Evolutionary conservation across 176 grass and related monocot species (phyloP).

Genomic region (Oryza glumipatula): DNA sequence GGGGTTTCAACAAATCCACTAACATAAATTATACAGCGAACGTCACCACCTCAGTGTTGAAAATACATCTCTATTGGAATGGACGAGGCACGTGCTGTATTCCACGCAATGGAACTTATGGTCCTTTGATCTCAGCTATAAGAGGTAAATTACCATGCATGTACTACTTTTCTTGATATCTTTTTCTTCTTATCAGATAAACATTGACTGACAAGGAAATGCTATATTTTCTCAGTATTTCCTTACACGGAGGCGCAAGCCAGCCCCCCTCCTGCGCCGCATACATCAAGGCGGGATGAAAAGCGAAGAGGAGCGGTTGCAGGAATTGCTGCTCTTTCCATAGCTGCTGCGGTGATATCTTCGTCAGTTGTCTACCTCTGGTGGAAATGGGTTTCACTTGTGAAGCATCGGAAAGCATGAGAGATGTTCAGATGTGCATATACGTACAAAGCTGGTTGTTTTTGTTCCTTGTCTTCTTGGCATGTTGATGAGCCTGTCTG

Average conservation of each 20-base stretch:
- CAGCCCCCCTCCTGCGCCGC: not conserved
- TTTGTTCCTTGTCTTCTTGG: not conserved
- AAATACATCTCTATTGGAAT: slow-evolving; percentile 64
- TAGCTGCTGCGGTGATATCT: slow-evolving; percentile 42
- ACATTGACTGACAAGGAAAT: slow-evolving; percentile 19
- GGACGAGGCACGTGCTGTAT: slow-evolving; percentile 61
- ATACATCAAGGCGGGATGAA: not conserved
- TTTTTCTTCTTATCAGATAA: not conserved
- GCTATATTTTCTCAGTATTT: slow-evolving; percentile 21
- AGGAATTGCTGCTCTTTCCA: slow-evolving; percentile 54
- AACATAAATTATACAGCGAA: slow-evolving; percentile 29
- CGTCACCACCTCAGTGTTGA: slow-evolving; percentile 24
- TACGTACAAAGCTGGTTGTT: not conserved
- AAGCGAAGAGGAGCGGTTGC: slow-evolving; percentile 50
- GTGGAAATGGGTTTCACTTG: slow-evolving; percentile 61
- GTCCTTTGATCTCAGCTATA: slow-evolving; percentile 69
- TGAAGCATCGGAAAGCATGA: slow-evolving; percentile 34
- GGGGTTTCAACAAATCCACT: slow-evolving; percentile 8
- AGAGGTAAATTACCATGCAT: slow-evolving; percentile 8
- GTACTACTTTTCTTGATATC: not conserved
- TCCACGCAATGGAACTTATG: slow-evolving; percentile 56
- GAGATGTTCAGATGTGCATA: slow-evolving; percentile 13
- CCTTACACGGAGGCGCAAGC: not conserved
- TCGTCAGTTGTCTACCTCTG: slow-evolving; percentile 58
- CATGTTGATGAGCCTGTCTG: not conserved